Evolutionary conservation across 2,329 filamentous ascomycete genomes (phyloP).

Genomic region (Monilinia fructicola): DNA sequence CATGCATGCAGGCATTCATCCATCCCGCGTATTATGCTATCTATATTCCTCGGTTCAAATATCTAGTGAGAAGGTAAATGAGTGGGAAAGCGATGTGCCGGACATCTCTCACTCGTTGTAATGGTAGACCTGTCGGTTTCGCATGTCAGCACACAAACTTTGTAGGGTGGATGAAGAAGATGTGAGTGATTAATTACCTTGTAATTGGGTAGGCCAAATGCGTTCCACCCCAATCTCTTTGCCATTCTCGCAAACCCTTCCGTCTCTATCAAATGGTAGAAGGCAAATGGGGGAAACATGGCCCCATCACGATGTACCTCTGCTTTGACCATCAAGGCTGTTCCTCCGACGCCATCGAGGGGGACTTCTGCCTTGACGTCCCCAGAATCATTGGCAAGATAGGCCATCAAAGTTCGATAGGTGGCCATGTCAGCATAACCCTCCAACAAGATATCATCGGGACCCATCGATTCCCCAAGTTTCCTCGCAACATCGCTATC

Average conservation of each 20-base stretch:
- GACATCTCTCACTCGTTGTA: constrained; percentile 70
- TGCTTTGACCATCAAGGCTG: constrained; percentile 88
- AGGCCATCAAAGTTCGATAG: constrained; percentile 87
- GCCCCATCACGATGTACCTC: constrained; percentile 96
- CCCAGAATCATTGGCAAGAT: constrained; percentile 62
- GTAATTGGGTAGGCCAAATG: constrained; percentile 92
- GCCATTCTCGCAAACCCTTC: constrained; percentile 99
- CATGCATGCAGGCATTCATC: background rate
- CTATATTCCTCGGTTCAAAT: constrained; percentile 16
- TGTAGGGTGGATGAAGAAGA: background rate
- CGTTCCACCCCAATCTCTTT: constrained; percentile 77
- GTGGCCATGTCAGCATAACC: constrained; percentile 93
- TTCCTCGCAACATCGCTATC: constrained; percentile 79
- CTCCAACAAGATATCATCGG: constrained; percentile 89
- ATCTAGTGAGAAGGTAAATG: constrained; percentile 22
- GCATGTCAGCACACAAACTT: background rate
- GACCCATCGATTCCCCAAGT: constrained; percentile 76
- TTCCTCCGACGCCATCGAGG: constrained; percentile 91
- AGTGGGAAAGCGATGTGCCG: constrained; percentile 21
- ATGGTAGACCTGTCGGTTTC: constrained; percentile 68
- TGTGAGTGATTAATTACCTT: constrained; percentile 66
- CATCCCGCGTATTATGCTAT: constrained; percentile 16
- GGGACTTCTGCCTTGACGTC: constrained; percentile 64
- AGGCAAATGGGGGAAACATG: constrained; percentile 96
- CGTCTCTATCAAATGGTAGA: constrained; percentile 96